These are phyloP conservation scores for Trametes elegans DNA, from an alignment of 768 basidiomycete species.

Conservation along the genomic window DNA sequence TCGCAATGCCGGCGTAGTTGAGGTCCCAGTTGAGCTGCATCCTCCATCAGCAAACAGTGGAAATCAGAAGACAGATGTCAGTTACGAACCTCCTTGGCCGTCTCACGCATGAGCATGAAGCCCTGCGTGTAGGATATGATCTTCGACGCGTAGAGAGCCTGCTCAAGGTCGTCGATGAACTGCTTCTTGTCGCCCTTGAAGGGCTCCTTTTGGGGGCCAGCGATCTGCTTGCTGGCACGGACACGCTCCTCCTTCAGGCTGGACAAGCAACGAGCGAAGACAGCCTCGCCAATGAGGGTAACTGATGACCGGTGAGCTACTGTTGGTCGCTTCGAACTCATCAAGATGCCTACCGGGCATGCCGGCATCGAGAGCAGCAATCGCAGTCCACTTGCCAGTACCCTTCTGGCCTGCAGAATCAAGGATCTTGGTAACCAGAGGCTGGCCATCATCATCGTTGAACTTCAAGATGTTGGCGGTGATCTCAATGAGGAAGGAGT, in stretches of 20 bases:
- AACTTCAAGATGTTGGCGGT: slow-evolving; percentile 95
- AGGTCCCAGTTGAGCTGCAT: slow-evolving; percentile 78
- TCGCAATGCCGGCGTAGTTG: slow-evolving; percentile 97
- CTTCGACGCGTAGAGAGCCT: slow-evolving; percentile 98
- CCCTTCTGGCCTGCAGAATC: slow-evolving; percentile 98
- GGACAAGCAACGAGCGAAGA: slow-evolving; percentile 97
- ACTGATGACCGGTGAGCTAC: slow-evolving; percentile 45
- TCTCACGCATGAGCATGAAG: slow-evolving; percentile 99
- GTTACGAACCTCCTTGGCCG: slow-evolving; percentile 78
- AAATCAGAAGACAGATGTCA: neutral
- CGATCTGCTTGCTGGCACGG: slow-evolving; percentile 87
- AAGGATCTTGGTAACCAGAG: slow-evolving; percentile 90
- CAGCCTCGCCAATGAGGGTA: slow-evolving; percentile 98
- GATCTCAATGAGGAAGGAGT: slow-evolving; percentile 99
- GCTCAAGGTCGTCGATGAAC: slow-evolving; percentile 99
- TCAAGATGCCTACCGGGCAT: slow-evolving; percentile 58
- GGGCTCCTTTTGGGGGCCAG: slow-evolving; percentile 86
- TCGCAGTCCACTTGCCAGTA: slow-evolving; percentile 99
- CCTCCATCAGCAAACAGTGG: neutral
- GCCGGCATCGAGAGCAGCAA: slow-evolving; percentile 92
- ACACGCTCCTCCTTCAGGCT: slow-evolving; percentile 95
- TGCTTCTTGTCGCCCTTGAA: slow-evolving; percentile 98
- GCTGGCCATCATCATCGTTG: slow-evolving; percentile 93
- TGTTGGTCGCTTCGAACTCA: slow-evolving; percentile 1
- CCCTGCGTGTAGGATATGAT: slow-evolving; percentile 99